Base-by-base conservation (phyloP, 257 asterid genomes). In the Solanum peruvianum region DNA sequence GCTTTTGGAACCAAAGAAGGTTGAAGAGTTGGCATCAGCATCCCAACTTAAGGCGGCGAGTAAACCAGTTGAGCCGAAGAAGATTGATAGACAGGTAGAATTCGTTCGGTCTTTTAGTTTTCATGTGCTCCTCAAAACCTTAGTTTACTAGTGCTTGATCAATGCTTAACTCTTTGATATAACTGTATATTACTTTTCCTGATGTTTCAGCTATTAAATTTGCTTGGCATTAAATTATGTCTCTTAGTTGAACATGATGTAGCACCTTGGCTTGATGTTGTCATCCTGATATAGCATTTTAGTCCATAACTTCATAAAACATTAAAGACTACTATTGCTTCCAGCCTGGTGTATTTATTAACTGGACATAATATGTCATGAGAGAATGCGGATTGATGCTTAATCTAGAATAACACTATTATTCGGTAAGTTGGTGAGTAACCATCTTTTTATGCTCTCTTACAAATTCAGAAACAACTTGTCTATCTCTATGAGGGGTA, bases 41-140 rank as follows among this genome's bases (percentile, higher is more conserved):
- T 92, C 86, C 85, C 91, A 90, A 71, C 91, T 83, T 47, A 93
- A 90, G 91, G 71, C 86, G 90, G 71, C 86, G 25, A 94, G 91
- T 77, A 93, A 93, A 83, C 90, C 93, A 0, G 83, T 89, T 87
- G 92, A 86, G 89, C 94, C 87, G 14, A 92, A 92, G 92, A 91
- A 88, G 83, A 87, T 93, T 16, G 98, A 96, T 92, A 94, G 98
- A 91, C 98, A 97, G 99, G 99, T 97, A 92, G 44, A 80, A 47
- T 29, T 80, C 11, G 16, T 47, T 80, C 2, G 7, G 27, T 29
- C 25, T 10, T 80, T 47, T 80, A 27, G 12, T 80, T 80, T 80
- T 20, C 84, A 47, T 80, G 18, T 80, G 25, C n/a, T 80, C 25
- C 1, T 29, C 39, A 27, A 45, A 9, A 25, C 42, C 11, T 45